Percentiles rank a stretch among this genome's conserved stretches.
Evolutionary conservation across 495 filamentous ascomycete species (phyloP).

Genomic region (Pyrenopolyporus hunteri): DNA sequence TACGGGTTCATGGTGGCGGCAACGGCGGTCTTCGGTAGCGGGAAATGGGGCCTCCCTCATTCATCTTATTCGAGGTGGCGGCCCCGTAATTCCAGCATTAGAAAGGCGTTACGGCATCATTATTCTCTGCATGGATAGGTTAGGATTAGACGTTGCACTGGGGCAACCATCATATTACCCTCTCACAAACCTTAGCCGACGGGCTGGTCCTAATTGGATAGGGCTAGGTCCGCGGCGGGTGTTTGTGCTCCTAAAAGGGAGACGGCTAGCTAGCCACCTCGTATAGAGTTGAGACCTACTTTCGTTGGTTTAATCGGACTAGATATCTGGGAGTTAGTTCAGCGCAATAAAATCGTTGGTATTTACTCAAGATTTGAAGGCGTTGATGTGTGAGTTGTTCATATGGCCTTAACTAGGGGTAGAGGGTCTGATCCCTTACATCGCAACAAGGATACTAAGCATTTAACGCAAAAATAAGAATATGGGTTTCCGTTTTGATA

Average conservation of each 20-base stretch:
- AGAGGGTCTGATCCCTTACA: too few species aligned
- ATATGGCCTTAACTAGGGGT: too few species aligned
- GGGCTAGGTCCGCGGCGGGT: neutral
- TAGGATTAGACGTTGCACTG: slow-evolving; percentile 17
- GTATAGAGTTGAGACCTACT: slow-evolving; percentile 19
- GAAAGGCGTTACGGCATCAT: slow-evolving; percentile 35
- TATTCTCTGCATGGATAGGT: slow-evolving; percentile 2
- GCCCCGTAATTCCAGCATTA: slow-evolving; percentile 24
- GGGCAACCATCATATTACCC: slow-evolving; percentile 6
- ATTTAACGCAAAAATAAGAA: too few species aligned
- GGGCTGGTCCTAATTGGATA: neutral
- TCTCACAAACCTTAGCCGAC: neutral
- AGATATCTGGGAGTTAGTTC: slow-evolving; percentile 23
- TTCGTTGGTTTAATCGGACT: slow-evolving; percentile 27
- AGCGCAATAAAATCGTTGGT: slow-evolving; percentile 20
- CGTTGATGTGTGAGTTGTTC: too few species aligned
- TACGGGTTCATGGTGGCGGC: neutral
- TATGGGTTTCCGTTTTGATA: too few species aligned
- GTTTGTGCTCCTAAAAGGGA: slow-evolving; percentile 10
- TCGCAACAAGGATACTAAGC: too few species aligned
- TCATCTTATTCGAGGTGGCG: slow-evolving; percentile 3
- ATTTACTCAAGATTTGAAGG: too few species aligned
- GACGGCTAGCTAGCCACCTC: slow-evolving; percentile 12
- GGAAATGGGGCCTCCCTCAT: slow-evolving; percentile 5
- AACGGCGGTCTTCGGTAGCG: slow-evolving; percentile 9